Conservation (phyloP, 2,329 filamentous ascomycete genomes). For the Fonsecaea erecta region DNA sequence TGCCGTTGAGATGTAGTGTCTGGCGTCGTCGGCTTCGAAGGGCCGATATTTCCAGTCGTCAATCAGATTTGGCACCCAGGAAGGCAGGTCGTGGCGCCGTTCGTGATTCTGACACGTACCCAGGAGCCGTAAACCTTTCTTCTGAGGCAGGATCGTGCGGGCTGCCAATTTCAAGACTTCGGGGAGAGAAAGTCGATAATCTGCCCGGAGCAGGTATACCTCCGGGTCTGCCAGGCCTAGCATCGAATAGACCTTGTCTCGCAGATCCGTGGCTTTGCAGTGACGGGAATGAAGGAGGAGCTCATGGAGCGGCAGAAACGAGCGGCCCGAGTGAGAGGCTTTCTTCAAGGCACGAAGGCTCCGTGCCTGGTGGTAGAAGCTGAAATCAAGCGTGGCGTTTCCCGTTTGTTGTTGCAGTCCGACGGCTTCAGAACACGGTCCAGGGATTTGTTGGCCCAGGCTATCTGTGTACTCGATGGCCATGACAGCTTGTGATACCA, state of each 20-base stretch:
- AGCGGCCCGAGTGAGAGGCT: background rate
- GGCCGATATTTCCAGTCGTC: conserved; percentile 18
- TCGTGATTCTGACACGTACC: conserved; percentile 13
- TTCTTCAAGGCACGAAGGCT: conserved; percentile 11
- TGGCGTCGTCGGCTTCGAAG: conserved; percentile 5
- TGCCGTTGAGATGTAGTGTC: conserved; percentile 3
- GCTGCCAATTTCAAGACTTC: conserved; percentile 9
- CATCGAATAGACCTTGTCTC: conserved; percentile 22
- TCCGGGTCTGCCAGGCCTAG: conserved; percentile 16
- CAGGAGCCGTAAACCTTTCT: conserved; percentile 11
- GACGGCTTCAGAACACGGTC: background rate
- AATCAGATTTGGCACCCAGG: conserved; percentile 16
- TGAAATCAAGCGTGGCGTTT: background rate
- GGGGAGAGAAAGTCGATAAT: conserved; percentile 9
- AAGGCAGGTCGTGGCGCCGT: conserved; percentile 7
- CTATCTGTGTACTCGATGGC: conserved; percentile 10
- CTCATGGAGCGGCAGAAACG: conserved; percentile 1
- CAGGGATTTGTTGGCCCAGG: conserved; percentile 1
- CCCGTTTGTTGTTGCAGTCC: background rate
- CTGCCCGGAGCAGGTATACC: conserved; percentile 8
- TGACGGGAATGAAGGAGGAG: conserved; percentile 2
- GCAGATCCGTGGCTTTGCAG: conserved; percentile 15
- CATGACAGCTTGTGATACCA: conserved; percentile 14
- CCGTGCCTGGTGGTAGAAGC: conserved; percentile 12
- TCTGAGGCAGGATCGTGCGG: conserved; percentile 7